Evolutionary conservation across 2,329 filamentous ascomycete species (phyloP).

Genomic region (Coleophoma crateriformis): DNA sequence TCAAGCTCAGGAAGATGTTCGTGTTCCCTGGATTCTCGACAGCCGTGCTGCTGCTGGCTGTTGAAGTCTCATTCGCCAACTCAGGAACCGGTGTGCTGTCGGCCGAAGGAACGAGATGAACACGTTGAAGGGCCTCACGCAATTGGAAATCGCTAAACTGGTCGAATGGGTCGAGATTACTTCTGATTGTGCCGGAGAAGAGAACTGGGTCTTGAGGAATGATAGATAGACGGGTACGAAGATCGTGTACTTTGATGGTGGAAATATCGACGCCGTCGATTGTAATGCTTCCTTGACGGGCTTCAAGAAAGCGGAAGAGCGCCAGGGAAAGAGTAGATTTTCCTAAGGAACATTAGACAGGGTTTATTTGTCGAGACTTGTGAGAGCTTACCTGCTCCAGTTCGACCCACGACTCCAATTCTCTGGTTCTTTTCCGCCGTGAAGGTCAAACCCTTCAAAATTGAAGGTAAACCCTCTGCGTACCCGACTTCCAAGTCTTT

Average conservation of each 20-base stretch:
- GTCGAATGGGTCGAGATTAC: constrained; percentile 85
- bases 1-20: constrained; percentile 59
- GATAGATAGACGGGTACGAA: constrained; percentile 23
- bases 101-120: constrained; percentile 63
- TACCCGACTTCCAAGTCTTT: constrained; percentile 69
- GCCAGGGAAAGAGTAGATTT: constrained; percentile 20
- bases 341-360: constrained; percentile 4
- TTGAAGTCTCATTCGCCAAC: not conserved
- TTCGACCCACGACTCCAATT: constrained; percentile 22
- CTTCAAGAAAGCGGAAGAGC: constrained; percentile 17
- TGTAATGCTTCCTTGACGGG: constrained; percentile 32
- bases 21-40: constrained; percentile 36
- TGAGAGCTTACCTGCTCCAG: constrained; percentile 19
- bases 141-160: constrained; percentile 82
- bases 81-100: constrained; percentile 1
- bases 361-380: no score
- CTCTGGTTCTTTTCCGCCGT: constrained; percentile 54
- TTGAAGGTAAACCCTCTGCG: constrained; percentile 61
- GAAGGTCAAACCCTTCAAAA: constrained; percentile 64
- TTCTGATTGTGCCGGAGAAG: constrained; percentile 80
- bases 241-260: constrained; percentile 21
- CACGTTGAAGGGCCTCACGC: constrained; percentile 76
- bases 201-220: constrained; percentile 63
- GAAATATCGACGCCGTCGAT: constrained; percentile 26
- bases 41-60: not conserved